These are phyloP conservation scores for Saraca asoca DNA, from an alignment of 331 rosid species.

Conservation along the genomic window DNA sequence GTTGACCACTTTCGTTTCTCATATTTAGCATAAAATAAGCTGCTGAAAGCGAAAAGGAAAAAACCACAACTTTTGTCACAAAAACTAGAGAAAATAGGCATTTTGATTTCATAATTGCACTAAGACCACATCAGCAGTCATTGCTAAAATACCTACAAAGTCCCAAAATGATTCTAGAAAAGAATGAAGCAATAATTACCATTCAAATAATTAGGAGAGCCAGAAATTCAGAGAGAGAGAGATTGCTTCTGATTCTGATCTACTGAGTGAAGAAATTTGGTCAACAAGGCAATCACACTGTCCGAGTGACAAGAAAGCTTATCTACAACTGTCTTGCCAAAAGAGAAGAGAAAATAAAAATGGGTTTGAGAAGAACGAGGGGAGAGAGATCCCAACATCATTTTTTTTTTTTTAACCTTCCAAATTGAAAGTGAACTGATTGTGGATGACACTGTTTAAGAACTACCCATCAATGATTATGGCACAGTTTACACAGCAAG, in stretches of 20 bases:
- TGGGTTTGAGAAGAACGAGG: constrained; percentile 23
- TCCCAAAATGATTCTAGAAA: constrained; percentile 35
- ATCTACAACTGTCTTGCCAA: constrained; percentile 34
- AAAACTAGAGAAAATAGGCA: constrained; percentile 38
- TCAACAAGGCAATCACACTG: constrained; percentile 72
- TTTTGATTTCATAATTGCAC: constrained; percentile 19
- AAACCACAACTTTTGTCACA: constrained; percentile 58
- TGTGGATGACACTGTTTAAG: constrained; percentile 31
- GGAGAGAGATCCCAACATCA: constrained; percentile 35
- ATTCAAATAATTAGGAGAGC: constrained; percentile 34
- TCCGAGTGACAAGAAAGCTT: constrained; percentile 58
- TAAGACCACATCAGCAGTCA: constrained; percentile 24
- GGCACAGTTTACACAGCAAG: constrained; percentile 29
- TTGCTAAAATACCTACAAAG: constrained; percentile 18
- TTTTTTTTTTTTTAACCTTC: constrained; percentile 19
- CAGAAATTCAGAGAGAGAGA: constrained; percentile 15
- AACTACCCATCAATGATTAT: constrained; percentile 31
- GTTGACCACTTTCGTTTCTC: constrained; percentile 63
- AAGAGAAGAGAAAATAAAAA: constrained; percentile 12
- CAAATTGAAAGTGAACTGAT: constrained; percentile 25
- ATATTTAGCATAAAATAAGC: constrained; percentile 32
- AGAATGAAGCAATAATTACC: constrained; percentile 54
- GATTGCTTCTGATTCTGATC: constrained; percentile 27
- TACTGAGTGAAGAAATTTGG: constrained; percentile 46
- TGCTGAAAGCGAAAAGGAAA: constrained; percentile 29